Percentiles rank a stretch among this genome's conserved stretches.
phyloP scores from a whole-genome alignment of 805 yeast genomes.

The Myxozyma udenii region DNA sequence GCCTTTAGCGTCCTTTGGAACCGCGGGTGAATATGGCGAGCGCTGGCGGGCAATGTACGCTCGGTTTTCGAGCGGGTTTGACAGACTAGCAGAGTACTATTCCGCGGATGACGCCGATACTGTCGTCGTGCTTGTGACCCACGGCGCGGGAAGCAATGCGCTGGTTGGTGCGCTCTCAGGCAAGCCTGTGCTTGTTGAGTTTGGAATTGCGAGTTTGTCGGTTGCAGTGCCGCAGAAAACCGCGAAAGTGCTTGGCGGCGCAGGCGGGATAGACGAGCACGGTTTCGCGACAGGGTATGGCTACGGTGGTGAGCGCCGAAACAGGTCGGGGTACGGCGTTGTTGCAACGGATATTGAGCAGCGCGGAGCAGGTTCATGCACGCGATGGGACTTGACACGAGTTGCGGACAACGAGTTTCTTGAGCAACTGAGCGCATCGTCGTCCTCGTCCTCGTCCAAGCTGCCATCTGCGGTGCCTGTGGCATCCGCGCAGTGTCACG shows the following conservation, averaged over 20 bases:
- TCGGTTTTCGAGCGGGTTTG: conserved; percentile 35
- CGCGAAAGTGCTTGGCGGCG: neutral
- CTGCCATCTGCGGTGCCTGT: too few species aligned
- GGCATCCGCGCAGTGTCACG: too few species aligned
- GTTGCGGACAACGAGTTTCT: conserved; percentile 13
- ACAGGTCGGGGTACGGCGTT: conserved; percentile 19
- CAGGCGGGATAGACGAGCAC: conserved; percentile 1
- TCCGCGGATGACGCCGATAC: conserved; percentile 13
- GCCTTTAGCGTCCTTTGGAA: conserved; percentile 34
- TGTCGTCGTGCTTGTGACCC: conserved; percentile 38
- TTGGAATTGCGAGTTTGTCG: conserved; percentile 34
- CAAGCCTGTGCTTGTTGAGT: conserved; percentile 36
- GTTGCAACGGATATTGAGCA: neutral
- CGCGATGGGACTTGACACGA: conserved; percentile 22
- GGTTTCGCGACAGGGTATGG: conserved; percentile 17
- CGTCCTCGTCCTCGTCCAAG: too few species aligned
- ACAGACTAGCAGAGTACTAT: conserved; percentile 32
- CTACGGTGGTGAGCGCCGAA: conserved; percentile 24
- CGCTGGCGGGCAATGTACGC: conserved; percentile 40
- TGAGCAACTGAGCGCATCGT: neutral
- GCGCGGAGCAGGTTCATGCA: neutral
- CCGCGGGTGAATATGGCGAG: conserved; percentile 40
- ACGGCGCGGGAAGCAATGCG: conserved; percentile 43
- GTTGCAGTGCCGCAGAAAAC: conserved; percentile 28
- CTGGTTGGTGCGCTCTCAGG: conserved; percentile 37